phyloP scores from a whole-genome alignment of 257 asterid species.

The Solanum rostratum region DNA sequence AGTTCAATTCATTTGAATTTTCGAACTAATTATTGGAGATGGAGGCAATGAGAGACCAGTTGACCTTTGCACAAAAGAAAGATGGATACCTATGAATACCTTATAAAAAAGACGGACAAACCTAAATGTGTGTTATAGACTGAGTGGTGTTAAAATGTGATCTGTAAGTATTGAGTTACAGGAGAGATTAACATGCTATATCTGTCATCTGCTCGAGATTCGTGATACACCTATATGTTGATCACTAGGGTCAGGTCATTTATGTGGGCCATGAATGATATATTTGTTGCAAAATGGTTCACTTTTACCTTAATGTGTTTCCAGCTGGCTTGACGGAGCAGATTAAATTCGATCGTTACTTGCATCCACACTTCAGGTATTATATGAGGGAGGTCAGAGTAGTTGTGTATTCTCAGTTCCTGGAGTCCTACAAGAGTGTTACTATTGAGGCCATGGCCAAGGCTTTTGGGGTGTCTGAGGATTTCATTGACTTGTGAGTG shows the following conservation, averaged over 20 bases:
- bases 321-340: constrained; percentile 72
- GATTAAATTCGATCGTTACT: constrained; percentile 59
- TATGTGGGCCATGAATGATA: neutral
- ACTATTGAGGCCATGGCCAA: constrained; percentile 78
- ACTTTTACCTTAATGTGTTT: neutral
- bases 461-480: constrained; percentile 67
- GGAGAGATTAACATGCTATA: neutral
- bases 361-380: constrained; percentile 66
- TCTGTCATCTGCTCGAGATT: neutral
- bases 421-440: constrained; percentile 75
- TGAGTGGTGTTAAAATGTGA: neutral
- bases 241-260: neutral
- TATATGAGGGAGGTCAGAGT: constrained; percentile 74
- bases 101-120: neutral
- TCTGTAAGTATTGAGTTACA: neutral
- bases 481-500: constrained; percentile 65
- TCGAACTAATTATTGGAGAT: neutral
- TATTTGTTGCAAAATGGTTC: neutral
- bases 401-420: constrained; percentile 80
- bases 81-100: neutral
- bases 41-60: neutral
- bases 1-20: neutral
- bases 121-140: neutral
- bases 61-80: neutral
- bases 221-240: neutral